Percentiles rank a stretch among this genome's conserved stretches.
phyloP scores from a whole-genome alignment of 768 basidiomycete species.

The Mrakia blollopis region DNA sequence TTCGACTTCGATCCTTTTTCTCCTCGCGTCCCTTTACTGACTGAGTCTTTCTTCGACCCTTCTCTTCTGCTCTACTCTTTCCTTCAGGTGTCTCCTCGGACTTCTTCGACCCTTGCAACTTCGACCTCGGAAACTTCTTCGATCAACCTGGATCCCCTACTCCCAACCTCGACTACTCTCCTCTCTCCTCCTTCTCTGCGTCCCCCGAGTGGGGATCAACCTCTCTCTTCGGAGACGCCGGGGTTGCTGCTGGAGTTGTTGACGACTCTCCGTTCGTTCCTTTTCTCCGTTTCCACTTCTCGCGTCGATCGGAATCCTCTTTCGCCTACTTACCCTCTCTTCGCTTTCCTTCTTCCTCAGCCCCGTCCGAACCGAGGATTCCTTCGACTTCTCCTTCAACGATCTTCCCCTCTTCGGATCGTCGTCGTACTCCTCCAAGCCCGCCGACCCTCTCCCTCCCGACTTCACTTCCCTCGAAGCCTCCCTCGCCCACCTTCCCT shows the following conservation, averaged over 20 bases:
- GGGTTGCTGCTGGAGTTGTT: slow-evolving; percentile 24
- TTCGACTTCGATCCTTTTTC: background rate
- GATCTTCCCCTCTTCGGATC: slow-evolving; percentile 28
- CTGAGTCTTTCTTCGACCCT: too few relatives aligned
- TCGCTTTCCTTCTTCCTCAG: background rate
- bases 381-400: slow-evolving; percentile 28
- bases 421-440: slow-evolving; percentile 8
- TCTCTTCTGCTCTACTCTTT: background rate
- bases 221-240: slow-evolving; percentile 29
- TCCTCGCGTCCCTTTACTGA: background rate
- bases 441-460: background rate
- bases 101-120: slow-evolving; percentile 11
- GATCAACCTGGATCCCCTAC: slow-evolving; percentile 19
- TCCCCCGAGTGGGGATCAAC: slow-evolving; percentile 25
- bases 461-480: slow-evolving; percentile 18
- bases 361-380: slow-evolving; percentile 21
- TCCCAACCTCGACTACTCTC: slow-evolving; percentile 31
- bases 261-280: slow-evolving; percentile 29
- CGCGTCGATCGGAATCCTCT: background rate
- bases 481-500: background rate
- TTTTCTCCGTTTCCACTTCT: background rate
- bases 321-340: background rate
- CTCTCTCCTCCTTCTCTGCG: slow-evolving; percentile 28
- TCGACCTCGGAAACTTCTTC: slow-evolving; percentile 17
- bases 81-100: background rate